Evolutionary conservation across 768 basidiomycete genomes (phyloP), one percentile per base, ranked within the genome.

Genomic region (Gymnopilus dilepis): DNA sequence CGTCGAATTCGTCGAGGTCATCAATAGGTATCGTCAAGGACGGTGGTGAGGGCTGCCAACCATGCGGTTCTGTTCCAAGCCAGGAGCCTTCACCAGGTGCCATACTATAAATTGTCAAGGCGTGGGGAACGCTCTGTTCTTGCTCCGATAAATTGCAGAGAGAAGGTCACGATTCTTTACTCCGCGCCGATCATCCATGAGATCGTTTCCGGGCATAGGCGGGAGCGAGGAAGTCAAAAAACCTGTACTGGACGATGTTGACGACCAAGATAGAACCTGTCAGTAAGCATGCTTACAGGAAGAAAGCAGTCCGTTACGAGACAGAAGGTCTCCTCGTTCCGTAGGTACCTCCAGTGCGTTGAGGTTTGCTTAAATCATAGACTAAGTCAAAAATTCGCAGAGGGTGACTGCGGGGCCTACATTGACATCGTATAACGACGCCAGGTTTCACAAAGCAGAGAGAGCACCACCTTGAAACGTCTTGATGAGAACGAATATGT

Each of bases 1-100:
- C 9, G 52, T 53, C 52, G 52, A 53, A 12, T 53, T 53, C 34
- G 52, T 38, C 34, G 37, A 37, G 52, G 51, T 19, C 51, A 37
- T 37, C 12, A 37, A 37, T n/a, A 21, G 21, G 28, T 48, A 30
- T 30, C 45, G 26, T 17, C 45, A 30, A 30, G 15, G 45, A 30
- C 26, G 45, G 21, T 21, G 26, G 12, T 48, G 45, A 26, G 24
- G 45, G 26, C 34, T 37, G 11, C 34, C 34, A 37, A 37, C 34
- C 12, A 48, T 48, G 26, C 45, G 17, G 13, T 5, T 48, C 11
- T 30, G 26, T n/a, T 12, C 26, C 45, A 24, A 28, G 45, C 26
- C 15, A 30, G 30, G 13, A 28, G 45, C n/a, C n/a, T 13, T 13
- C 22, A 24, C 17, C 24, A 48, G 45, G 19, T 26, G 45, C 30